Base-by-base conservation (phyloP, 257 asterid species). In the Catharanthus roseus region DNA sequence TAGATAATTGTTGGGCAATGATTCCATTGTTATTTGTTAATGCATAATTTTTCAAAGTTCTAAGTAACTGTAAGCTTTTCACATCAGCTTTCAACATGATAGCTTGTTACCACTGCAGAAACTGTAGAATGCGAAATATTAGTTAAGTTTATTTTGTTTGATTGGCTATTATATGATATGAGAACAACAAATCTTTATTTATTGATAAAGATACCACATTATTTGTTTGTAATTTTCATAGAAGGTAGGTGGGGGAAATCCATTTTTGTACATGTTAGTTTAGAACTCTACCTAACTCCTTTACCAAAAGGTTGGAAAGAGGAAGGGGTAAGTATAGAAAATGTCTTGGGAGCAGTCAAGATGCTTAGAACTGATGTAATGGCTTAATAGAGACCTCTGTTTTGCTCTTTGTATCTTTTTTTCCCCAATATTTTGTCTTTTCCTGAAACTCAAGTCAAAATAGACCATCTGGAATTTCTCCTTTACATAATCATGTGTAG, bases 181-280 rank as follows among this genome's bases (percentile, higher is more conserved):
- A 44, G 38, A 66, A 31, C 33, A 55, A 56, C 61, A 66, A 42
- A 18, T 3, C 11, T 62, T 63, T 16, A 21, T 23, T 41, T 1
- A 7, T 13, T 28, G 78, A 77, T 67, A 78, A 54, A 29, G 80
- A 82, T 41, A 77, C 78, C 69, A 77, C 76, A 62, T 70, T 69
- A 74, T 76, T 82, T 67, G 78, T 72, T 80, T 78, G 24, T 73
- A 70, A 75, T 82, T 73, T 82, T 75, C 69, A 72, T 72, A 61
- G 68, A 77, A 75, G 83, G 86, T 85, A 74, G 90, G 78, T 83
- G 79, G 71, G 81, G 75, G 89, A 85, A n/a, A 86, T 86, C 88
- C 77, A 42, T 70, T 81, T 75, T 74, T 80, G 69, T 80, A 70
- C 68, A 82, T 70, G 81, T 79, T 88, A 79, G 86, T 75, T 79